These are phyloP conservation scores for Fusarium duplospermum DNA, from an alignment of 2,329 filamentous ascomycete genomes.

Conservation along the genomic window DNA sequence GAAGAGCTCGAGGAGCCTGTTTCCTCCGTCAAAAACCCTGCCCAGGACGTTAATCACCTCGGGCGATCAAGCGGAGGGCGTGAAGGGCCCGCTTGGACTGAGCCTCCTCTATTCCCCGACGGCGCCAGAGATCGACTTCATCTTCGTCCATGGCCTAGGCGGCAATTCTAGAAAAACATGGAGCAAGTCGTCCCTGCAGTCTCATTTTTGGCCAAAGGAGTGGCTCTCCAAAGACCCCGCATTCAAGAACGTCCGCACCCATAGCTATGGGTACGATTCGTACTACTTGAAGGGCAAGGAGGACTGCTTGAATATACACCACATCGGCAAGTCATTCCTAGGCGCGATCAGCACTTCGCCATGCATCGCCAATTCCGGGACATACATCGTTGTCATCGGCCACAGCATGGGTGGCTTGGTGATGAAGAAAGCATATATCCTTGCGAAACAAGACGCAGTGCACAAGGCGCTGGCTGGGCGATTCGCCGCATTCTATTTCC, in stretches of 20 bases:
- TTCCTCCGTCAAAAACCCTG: constrained; percentile 19
- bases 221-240: constrained; percentile 39
- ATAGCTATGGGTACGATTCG: constrained; percentile 51
- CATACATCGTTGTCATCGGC: constrained; percentile 55
- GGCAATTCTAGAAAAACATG: constrained; percentile 54
- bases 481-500: constrained; percentile 52
- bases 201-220: constrained; percentile 52
- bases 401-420: constrained; percentile 61
- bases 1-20: constrained; percentile 6
- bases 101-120: constrained; percentile 35
- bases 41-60: constrained; percentile 5
- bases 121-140: constrained; percentile 44
- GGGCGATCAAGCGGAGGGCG: neutral
- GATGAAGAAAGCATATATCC: constrained; percentile 48
- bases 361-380: constrained; percentile 20
- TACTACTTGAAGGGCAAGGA: constrained; percentile 43
- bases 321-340: constrained; percentile 48
- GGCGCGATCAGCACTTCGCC: constrained; percentile 41
- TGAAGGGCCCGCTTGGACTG: constrained; percentile 31
- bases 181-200: constrained; percentile 42
- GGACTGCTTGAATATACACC: constrained; percentile 46
- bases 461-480: constrained; percentile 44
- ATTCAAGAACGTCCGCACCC: constrained; percentile 42
- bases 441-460: constrained; percentile 47
- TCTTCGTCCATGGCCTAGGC: constrained; percentile 55